Evolutionary conservation across 495 filamentous ascomycete species (phyloP).

Genomic region (Aspergillus indologenus): DNA sequence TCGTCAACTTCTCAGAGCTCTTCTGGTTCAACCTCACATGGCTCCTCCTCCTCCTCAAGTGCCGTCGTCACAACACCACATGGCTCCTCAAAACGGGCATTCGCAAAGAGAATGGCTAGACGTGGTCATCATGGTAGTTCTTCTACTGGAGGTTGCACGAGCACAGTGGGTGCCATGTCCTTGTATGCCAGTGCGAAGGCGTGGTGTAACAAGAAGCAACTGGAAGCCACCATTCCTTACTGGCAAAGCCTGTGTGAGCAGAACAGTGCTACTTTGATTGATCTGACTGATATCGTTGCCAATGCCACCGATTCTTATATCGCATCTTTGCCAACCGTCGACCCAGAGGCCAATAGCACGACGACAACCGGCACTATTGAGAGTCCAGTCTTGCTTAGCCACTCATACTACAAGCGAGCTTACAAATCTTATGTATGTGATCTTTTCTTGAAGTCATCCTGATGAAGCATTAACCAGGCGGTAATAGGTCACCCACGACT

Average conservation of each 20-base stretch:
- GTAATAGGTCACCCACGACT: slow-evolving; percentile 10
- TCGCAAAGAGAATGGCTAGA: background rate
- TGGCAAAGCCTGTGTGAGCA: slow-evolving; percentile 9
- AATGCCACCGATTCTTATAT: slow-evolving; percentile 11
- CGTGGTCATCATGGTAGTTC: slow-evolving; percentile 3
- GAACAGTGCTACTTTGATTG: background rate
- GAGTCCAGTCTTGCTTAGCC: slow-evolving; percentile 4
- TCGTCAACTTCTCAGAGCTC: background rate
- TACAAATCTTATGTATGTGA: slow-evolving; percentile 13
- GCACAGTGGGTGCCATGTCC: slow-evolving; percentile 7
- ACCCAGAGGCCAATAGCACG: slow-evolving; percentile 9
- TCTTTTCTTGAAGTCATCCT: too few relatives aligned
- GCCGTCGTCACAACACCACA: background rate
- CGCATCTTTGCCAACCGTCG: slow-evolving; percentile 3
- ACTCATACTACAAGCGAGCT: slow-evolving; percentile 9
- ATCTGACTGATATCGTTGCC: background rate
- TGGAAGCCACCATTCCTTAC: slow-evolving; percentile 1
- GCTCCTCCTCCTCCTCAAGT: background rate
- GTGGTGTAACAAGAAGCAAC: slow-evolving; percentile 8
- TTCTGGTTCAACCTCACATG: background rate
- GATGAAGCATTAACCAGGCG: background rate
- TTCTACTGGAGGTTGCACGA: slow-evolving; percentile 3
- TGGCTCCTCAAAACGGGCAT: background rate
- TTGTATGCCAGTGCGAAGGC: slow-evolving; percentile 13
- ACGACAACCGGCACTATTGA: slow-evolving; percentile 10